phyloP scores from a whole-genome alignment of 2,329 filamentous ascomycete genomes.

The Ceratocystis ficicola region DNA sequence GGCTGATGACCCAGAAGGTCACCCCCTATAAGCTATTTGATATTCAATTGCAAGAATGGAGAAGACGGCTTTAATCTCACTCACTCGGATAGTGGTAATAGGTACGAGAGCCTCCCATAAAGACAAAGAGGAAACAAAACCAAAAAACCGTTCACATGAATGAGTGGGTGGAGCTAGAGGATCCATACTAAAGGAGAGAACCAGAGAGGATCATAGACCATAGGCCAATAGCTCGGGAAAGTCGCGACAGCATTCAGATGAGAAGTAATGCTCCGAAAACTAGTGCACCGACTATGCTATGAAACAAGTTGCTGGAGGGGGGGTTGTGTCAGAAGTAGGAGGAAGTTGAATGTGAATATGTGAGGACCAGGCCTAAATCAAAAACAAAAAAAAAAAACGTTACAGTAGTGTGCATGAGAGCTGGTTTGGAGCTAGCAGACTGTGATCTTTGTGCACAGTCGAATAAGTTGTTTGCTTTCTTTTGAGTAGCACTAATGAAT shows the following conservation, averaged over 20 bases:
- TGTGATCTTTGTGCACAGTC: not conserved
- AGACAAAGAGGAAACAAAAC: not conserved
- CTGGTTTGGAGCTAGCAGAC: not conserved
- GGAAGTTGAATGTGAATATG: not conserved
- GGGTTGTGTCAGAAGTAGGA: not conserved
- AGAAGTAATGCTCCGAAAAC: conserved; percentile 1
- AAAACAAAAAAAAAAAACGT: no score
- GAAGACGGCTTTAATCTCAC: conserved; percentile 1
- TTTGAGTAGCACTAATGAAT: not conserved
- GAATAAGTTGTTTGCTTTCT: conserved; percentile 1
- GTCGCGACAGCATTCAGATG: no score
- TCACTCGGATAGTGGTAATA: not conserved
- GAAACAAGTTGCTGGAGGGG: not conserved
- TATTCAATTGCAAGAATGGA: not conserved
- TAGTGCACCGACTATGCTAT: not conserved
- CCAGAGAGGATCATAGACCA: not conserved
- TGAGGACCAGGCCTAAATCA: not conserved
- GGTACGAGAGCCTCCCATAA: not conserved
- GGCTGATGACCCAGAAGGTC: not conserved
- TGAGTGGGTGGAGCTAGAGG: not conserved
- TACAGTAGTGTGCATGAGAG: not conserved
- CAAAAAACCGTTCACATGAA: not conserved
- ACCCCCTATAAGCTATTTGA: not conserved
- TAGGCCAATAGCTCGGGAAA: not conserved
- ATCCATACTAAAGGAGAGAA: not conserved